A percentile compares a stretch with the other conserved stretches of the same genome.
phyloP scores from a whole-genome alignment of 805 yeast species.

The Ogataea chonburiensis region DNA sequence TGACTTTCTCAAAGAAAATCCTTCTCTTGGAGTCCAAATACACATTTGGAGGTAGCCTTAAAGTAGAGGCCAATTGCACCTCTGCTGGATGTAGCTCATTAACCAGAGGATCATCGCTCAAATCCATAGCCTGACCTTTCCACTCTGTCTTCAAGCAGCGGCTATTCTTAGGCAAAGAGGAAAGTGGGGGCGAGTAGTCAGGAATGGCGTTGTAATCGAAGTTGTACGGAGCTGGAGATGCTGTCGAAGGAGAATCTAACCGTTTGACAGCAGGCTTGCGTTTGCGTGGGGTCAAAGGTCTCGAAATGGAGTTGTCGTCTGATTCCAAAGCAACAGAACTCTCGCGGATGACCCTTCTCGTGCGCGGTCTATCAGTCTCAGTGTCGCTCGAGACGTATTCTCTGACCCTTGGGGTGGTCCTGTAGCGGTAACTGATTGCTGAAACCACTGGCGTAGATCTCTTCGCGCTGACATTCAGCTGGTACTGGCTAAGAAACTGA shows the following conservation, averaged over 20 bases:
- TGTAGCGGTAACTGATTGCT: slow-evolving; percentile 23
- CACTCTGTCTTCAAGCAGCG: slow-evolving; percentile 87
- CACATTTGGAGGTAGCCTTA: slow-evolving; percentile 83
- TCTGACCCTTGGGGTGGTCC: slow-evolving; percentile 31
- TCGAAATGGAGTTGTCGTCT: slow-evolving; percentile 30
- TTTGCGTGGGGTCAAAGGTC: slow-evolving; percentile 38
- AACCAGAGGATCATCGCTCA: slow-evolving; percentile 71
- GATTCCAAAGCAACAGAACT: slow-evolving; percentile 33
- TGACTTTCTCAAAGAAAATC: slow-evolving; percentile 84
- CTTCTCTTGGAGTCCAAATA: slow-evolving; percentile 81
- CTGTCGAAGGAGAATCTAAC: slow-evolving; percentile 25
- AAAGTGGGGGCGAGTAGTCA: slow-evolving; percentile 75
- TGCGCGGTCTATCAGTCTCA: slow-evolving; percentile 53
- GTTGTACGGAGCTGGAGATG: slow-evolving; percentile 48
- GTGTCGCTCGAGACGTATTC: slow-evolving; percentile 33
- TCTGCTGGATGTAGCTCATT: slow-evolving; percentile 88
- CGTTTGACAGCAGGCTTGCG: slow-evolving; percentile 33
- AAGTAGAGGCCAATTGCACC: slow-evolving; percentile 76
- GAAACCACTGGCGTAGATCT: slow-evolving; percentile 16
- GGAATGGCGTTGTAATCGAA: slow-evolving; percentile 69
- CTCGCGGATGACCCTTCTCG: slow-evolving; percentile 54
- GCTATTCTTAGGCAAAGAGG: slow-evolving; percentile 64
- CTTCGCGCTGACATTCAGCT: slow-evolving; percentile 26
- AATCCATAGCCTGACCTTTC: slow-evolving; percentile 98
- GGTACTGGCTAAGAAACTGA: slow-evolving; percentile 53